Percentiles rank a stretch among this genome's conserved stretches.
Conservation (phyloP, 2,329 filamentous ascomycete genomes). For the Beauveria bassiana region DNA sequence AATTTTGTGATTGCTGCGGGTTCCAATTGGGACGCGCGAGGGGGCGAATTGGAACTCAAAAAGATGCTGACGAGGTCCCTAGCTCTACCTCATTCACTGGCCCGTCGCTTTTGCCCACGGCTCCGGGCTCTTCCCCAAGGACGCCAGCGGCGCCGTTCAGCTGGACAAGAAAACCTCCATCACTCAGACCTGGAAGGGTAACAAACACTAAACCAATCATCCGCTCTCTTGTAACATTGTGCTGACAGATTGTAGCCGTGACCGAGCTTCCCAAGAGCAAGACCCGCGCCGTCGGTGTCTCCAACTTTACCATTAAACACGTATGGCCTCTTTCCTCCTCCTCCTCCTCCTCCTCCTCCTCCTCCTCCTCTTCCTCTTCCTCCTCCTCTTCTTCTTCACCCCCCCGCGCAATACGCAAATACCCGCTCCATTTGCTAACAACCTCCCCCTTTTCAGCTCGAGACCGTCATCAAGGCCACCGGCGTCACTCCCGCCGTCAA, state of each 20-base stretch:
- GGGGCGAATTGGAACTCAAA: too few species aligned
- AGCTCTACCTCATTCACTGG: conserved; percentile 59
- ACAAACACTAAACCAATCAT: background rate
- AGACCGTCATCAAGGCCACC: conserved; percentile 48
- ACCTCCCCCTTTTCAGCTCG: conserved; percentile 26
- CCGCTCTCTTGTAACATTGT: background rate
- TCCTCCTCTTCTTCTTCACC: too few species aligned
- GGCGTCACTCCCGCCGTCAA: conserved; percentile 55
- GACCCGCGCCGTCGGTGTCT: conserved; percentile 61
- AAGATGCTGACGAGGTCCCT: background rate
- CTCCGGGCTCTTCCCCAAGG: conserved; percentile 38
- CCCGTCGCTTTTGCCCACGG: conserved; percentile 39
- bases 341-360: too few species aligned
- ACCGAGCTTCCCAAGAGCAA: conserved; percentile 53
- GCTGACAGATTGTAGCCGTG: conserved; percentile 26
- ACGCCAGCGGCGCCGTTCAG: conserved; percentile 28
- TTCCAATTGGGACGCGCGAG: background rate
- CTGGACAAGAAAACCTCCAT: conserved; percentile 37
- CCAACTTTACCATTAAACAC: conserved; percentile 60
- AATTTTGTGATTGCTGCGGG: too few species aligned
- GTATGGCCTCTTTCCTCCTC: conserved; percentile 16
- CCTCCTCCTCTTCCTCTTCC: too few species aligned
- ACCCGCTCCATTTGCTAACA: background rate
- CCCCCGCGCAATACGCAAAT: too few species aligned
- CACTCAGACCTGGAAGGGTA: conserved; percentile 37